These are phyloP conservation scores for Hypoxylon sp. DNA, from an alignment of 2,329 filamentous ascomycete genomes.

Conservation along the genomic window DNA sequence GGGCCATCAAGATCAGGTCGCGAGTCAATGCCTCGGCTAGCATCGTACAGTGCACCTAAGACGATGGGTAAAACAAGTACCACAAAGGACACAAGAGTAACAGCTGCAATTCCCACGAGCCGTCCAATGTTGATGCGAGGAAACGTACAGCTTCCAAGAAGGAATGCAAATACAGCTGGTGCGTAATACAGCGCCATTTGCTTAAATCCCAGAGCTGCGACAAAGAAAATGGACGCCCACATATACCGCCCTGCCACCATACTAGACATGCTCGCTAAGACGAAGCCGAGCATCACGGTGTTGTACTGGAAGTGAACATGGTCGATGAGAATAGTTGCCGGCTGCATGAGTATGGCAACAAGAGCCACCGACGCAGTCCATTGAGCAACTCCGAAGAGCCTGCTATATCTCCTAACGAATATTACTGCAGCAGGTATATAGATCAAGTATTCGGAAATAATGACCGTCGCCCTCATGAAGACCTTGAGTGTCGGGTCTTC, in stretches of 20 bases:
- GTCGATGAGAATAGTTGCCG: slow-evolving; percentile 90
- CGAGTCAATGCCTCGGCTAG: slow-evolving; percentile 73
- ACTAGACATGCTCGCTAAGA: slow-evolving; percentile 88
- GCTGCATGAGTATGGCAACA: slow-evolving; percentile 92
- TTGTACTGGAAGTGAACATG: slow-evolving; percentile 93
- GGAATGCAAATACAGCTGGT: slow-evolving; percentile 90
- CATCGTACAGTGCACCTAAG: slow-evolving; percentile 78
- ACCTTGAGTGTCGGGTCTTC: slow-evolving; percentile 87
- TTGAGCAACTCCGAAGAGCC: slow-evolving; percentile 80
- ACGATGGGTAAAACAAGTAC: slow-evolving; percentile 83
- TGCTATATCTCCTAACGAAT: slow-evolving; percentile 86
- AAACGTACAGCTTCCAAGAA: slow-evolving; percentile 87
- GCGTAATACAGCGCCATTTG: slow-evolving; percentile 99
- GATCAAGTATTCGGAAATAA: slow-evolving; percentile 90
- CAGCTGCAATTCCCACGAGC: slow-evolving; percentile 80
- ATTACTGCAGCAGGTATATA: slow-evolving; percentile 89
- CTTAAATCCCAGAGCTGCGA: slow-evolving; percentile 95
- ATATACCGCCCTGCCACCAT: slow-evolving; percentile 87
- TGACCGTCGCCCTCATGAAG: slow-evolving; percentile 94
- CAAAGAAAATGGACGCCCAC: slow-evolving; percentile 95
- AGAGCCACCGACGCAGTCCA: slow-evolving; percentile 91
- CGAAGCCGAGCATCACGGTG: slow-evolving; percentile 95
- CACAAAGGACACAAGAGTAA: slow-evolving; percentile 80
- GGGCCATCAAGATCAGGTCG: slow-evolving; percentile 70
- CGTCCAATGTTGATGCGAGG: slow-evolving; percentile 77